A percentile compares a stretch with the other conserved stretches of the same genome.
Conservation (phyloP, 2,329 filamentous ascomycete genomes). For the Talaromyces sp. region DNA sequence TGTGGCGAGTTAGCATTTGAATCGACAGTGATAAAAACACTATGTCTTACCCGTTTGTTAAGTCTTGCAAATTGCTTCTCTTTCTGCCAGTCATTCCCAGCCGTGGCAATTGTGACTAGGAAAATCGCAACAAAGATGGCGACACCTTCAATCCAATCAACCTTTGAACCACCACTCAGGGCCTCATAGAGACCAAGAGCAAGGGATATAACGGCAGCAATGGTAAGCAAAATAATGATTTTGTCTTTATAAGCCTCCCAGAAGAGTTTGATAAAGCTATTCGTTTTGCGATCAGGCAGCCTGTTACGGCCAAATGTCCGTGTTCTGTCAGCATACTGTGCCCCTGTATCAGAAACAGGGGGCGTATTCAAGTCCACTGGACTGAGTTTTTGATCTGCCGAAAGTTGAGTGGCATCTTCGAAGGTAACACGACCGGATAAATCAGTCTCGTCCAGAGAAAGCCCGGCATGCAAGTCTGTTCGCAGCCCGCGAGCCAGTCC, state of each 20-base stretch:
- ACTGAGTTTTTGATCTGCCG: constrained; percentile 2
- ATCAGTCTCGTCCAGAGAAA: constrained; percentile 69
- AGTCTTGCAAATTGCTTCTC: constrained; percentile 61
- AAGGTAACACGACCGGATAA: constrained; percentile 66
- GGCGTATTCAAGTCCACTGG: constrained; percentile 15
- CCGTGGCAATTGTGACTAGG: constrained; percentile 60
- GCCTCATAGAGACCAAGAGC: constrained; percentile 66
- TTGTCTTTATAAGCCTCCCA: constrained; percentile 72
- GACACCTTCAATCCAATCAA: constrained; percentile 65
- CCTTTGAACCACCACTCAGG: constrained; percentile 44
- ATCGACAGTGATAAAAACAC: not conserved
- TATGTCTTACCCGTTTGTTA: constrained; percentile 42
- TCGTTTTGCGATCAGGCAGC: constrained; percentile 60
- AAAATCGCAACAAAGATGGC: constrained; percentile 62
- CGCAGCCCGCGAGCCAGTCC: constrained; percentile 77
- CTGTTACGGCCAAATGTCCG: constrained; percentile 57
- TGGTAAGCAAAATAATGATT: constrained; percentile 64
- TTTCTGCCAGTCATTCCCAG: constrained; percentile 64
- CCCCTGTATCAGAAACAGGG: not conserved
- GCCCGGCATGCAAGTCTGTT: constrained; percentile 64
- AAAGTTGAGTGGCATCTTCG: constrained; percentile 55
- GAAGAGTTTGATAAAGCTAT: constrained; percentile 54
- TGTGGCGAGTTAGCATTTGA: constrained; percentile 26
- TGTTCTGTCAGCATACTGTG: constrained; percentile 52
- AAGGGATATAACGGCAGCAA: constrained; percentile 63